phyloP scores from a whole-genome alignment of 108 stramenopile species.

The Stephanodiscus triporus region DNA sequence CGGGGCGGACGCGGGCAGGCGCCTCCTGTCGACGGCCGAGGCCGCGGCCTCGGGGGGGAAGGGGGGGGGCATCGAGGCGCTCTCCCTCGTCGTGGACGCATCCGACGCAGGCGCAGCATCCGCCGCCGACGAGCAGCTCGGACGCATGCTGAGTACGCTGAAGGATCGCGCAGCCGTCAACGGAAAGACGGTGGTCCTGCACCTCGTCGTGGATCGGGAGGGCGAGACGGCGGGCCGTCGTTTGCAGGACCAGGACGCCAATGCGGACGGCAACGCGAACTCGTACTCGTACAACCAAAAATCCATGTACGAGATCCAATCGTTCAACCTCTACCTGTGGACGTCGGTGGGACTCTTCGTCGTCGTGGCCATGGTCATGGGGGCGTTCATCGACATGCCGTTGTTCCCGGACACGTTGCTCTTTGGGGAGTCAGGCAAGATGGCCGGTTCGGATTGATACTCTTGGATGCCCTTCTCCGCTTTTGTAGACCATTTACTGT shows the following conservation, averaged over 20 bases:
- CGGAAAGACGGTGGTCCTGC: conserved; percentile 70
- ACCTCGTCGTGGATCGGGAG: conserved; percentile 79
- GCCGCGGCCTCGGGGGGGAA: conserved; percentile 25
- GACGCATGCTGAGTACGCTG: conserved; percentile 50
- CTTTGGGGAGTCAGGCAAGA: conserved; percentile 81
- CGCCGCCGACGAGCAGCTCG: conserved; percentile 62
- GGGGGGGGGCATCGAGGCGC: conserved; percentile 50
- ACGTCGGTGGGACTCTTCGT: conserved; percentile 73
- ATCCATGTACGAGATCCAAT: conserved; percentile 91
- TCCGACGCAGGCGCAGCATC: conserved; percentile 39
- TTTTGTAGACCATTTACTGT: not conserved
- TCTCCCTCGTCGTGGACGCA: conserved; percentile 53
- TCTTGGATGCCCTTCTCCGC: not conserved
- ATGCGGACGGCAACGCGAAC: conserved; percentile 59
- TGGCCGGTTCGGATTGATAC: conserved; percentile 54
- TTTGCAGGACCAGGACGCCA: conserved; percentile 52
- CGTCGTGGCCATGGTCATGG: conserved; percentile 62
- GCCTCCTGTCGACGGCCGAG: conserved; percentile 25
- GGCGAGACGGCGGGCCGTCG: conserved; percentile 45
- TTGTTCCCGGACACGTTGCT: conserved; percentile 81
- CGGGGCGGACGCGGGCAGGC: conserved; percentile 21
- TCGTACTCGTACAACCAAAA: conserved; percentile 71
- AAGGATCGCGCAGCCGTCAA: conserved; percentile 32
- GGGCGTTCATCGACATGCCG: conserved; percentile 79
- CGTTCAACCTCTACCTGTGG: conserved; percentile 89